Evolutionary conservation across 2,329 filamentous ascomycete genomes (phyloP), one percentile per base, ranked within the genome.

Genomic region (Aspergillus oerlinghausenensis): DNA sequence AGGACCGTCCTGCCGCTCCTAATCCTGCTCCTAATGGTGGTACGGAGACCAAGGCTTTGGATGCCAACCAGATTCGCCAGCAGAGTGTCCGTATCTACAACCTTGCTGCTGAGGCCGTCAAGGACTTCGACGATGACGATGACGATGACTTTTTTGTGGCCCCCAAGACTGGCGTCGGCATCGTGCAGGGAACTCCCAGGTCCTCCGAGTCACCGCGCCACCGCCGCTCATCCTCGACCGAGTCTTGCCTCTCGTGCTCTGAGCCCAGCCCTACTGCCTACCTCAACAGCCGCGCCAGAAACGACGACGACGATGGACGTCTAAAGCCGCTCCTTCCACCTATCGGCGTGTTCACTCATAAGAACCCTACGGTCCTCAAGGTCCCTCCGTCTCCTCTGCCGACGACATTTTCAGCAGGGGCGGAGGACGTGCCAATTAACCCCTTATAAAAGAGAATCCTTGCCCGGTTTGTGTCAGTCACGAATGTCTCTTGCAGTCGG

Each of bases 181-280:
- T 51, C 51, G 49, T 53, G 43, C 56, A 54, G 21, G 56, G 54
- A 40, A 55, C 52, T 14, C 48, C 51, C 26, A 48, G 55, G 17
- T 63, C 50, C 28, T 58, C 63, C 19, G 62, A 61, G 23, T 53
- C 65, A 51, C 56, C 64, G 14, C 58, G 55, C 49, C 65, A 63
- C 11, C 57, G 60, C 11, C 57, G 52, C 32, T 52, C 49, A 8
- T 64, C 66, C 11, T 60, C 56, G 23, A 52, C 40, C 6, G 55
- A 60, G 35, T 60, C 60, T 2, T 55, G 57, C 11, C 49, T 57
- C 35, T 64, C 61, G 0, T 64, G 60, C 3, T 63, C 63, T 7
- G 56, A 56, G n/a, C 55, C 60, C 38, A 63, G 64, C 40, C 63
- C 62, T 48, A 54, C 49, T 17, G 43, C 49, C 17, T 40, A 56